Percentiles rank a stretch among this genome's conserved stretches.
Conservation (phyloP, 495 filamentous ascomycete genomes). For the Neurospora tetrasperma region DNA sequence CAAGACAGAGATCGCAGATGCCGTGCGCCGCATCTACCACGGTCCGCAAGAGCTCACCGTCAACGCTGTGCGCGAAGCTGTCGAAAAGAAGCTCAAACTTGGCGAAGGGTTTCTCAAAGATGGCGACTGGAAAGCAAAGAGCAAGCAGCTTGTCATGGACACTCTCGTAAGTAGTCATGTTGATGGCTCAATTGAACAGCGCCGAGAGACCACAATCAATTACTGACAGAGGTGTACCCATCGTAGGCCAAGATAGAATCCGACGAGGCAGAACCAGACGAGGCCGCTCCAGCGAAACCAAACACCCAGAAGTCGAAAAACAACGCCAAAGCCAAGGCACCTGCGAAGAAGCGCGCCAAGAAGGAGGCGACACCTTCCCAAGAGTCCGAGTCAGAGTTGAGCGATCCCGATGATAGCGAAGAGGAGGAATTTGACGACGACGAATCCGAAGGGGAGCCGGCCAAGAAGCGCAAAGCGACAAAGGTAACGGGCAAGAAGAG, state of each 20-base stretch:
- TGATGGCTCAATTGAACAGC: not conserved
- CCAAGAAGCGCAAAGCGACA: conserved; percentile 26
- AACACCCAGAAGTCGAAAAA: conserved; percentile 10
- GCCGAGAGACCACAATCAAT: not conserved
- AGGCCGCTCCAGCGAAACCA: conserved; percentile 13
- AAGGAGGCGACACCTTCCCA: conserved; percentile 10
- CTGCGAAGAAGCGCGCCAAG: conserved; percentile 6
- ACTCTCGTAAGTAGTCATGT: conserved; percentile 50
- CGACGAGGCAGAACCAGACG: conserved; percentile 2
- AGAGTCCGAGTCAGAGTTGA: conserved; percentile 13
- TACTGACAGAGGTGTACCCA: not conserved
- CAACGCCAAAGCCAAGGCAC: conserved; percentile 1
- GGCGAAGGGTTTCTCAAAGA: conserved; percentile 61
- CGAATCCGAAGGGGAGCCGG: not conserved
- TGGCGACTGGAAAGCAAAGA: conserved; percentile 64
- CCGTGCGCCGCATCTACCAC: conserved; percentile 48
- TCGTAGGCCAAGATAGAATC: conserved; percentile 2
- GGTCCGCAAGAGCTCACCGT: conserved; percentile 59
- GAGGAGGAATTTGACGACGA: not conserved
- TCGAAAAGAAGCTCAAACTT: conserved; percentile 56
- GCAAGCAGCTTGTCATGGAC: conserved; percentile 61
- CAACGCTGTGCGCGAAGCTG: conserved; percentile 57
- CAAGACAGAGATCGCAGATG: conserved; percentile 47
- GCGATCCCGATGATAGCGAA: conserved; percentile 11
- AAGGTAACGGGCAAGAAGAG: conserved; percentile 23